These are phyloP conservation scores for Saturnispora galanensis DNA, from an alignment of 805 yeast genomes.

Conservation along the genomic window DNA sequence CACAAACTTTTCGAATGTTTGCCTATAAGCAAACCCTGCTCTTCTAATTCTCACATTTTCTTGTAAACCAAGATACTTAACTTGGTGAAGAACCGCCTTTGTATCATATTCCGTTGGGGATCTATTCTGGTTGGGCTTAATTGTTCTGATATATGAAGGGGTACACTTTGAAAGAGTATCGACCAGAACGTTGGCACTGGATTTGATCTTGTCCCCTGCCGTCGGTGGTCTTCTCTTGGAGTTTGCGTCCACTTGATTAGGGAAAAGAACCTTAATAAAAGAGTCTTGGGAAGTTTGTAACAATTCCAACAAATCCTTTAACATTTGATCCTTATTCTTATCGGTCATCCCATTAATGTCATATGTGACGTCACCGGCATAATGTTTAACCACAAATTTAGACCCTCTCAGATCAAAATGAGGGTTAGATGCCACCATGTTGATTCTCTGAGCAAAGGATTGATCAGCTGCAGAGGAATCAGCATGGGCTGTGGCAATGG, in stretches of 20 bases:
- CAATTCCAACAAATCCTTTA: slow-evolving; percentile 77
- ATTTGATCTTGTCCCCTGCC: slow-evolving; percentile 89
- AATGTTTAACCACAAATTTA: slow-evolving; percentile 82
- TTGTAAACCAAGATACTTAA: slow-evolving; percentile 89
- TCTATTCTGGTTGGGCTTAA: slow-evolving; percentile 91
- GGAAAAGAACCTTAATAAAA: slow-evolving; percentile 54
- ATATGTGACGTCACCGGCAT: slow-evolving; percentile 97
- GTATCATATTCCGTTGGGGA: slow-evolving; percentile 85
- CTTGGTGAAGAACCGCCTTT: slow-evolving; percentile 86
- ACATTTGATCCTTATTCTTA: slow-evolving; percentile 89
- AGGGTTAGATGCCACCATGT: slow-evolving; percentile 69
- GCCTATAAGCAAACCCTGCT: slow-evolving; percentile 97
- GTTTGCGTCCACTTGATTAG: slow-evolving; percentile 53
- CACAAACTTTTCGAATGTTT: slow-evolving; percentile 91
- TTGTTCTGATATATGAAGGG: slow-evolving; percentile 95
- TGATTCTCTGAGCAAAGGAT: slow-evolving; percentile 85
- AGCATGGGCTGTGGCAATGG: slow-evolving; percentile 97
- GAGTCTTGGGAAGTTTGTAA: slow-evolving; percentile 59
- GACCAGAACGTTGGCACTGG: slow-evolving; percentile 82
- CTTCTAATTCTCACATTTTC: slow-evolving; percentile 96
- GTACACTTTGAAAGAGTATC: slow-evolving; percentile 83
- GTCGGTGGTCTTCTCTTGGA: slow-evolving; percentile 83
- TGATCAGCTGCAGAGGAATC: slow-evolving; percentile 95
- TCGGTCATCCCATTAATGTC: slow-evolving; percentile 88
- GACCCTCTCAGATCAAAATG: slow-evolving; percentile 84